A percentile compares a stretch with the other conserved stretches of the same genome.
phyloP scores from a whole-genome alignment of 2,329 filamentous ascomycete species.

The Mycogone perniciosa region DNA sequence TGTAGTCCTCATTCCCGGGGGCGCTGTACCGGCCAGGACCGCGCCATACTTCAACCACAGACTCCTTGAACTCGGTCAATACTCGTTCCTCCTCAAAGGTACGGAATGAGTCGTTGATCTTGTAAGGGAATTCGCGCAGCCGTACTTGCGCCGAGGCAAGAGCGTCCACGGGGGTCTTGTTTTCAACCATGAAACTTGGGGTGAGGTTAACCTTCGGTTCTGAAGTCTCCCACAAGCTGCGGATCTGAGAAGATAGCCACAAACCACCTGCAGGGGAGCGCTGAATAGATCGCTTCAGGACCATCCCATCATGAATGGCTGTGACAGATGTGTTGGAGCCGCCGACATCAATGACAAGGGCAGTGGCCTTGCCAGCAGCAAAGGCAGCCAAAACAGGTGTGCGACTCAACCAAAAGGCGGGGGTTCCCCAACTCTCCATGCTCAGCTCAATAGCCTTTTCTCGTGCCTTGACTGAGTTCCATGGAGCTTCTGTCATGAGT shows the following conservation, averaged over 20 bases:
- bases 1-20: slow-evolving; percentile 69
- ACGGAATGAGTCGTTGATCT: slow-evolving; percentile 65
- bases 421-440: slow-evolving; percentile 94
- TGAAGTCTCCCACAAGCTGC: slow-evolving; percentile 66
- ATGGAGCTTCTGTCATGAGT: slow-evolving; percentile 88
- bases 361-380: slow-evolving; percentile 86
- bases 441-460: slow-evolving; percentile 94
- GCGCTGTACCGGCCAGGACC: slow-evolving; percentile 62
- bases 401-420: slow-evolving; percentile 88
- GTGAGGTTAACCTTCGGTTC: slow-evolving; percentile 66
- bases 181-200: slow-evolving; percentile 81
- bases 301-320: slow-evolving; percentile 89
- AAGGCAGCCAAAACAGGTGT: slow-evolving; percentile 88
- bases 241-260: slow-evolving; percentile 85
- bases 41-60: slow-evolving; percentile 88
- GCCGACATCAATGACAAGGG: slow-evolving; percentile 86
- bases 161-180: slow-evolving; percentile 84
- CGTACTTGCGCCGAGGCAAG: slow-evolving; percentile 70
- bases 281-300: slow-evolving; percentile 83
- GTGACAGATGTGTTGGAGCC: slow-evolving; percentile 84
- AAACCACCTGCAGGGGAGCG: slow-evolving; percentile 81
- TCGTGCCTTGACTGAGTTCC: slow-evolving; percentile 80
- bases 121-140: slow-evolving; percentile 61
- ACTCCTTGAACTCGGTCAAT: slow-evolving; percentile 95
- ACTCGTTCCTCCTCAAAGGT: slow-evolving; percentile 86